These are phyloP conservation scores for Metarhizium anisopliae DNA, from an alignment of 2,329 filamentous ascomycete species.

Conservation along the genomic window DNA sequence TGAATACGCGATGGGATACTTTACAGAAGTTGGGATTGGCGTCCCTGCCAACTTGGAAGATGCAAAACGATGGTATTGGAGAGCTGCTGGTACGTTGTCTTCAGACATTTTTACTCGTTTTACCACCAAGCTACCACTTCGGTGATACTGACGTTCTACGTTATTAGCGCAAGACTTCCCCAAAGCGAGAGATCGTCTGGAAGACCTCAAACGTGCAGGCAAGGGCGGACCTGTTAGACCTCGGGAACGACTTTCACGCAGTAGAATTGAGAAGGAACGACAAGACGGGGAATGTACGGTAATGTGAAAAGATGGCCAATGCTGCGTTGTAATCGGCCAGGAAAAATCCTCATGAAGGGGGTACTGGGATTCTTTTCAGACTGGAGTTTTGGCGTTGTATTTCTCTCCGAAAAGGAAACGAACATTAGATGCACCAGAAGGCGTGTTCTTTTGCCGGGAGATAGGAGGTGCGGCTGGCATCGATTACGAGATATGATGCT, in stretches of 20 bases:
- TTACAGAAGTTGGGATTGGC: constrained; percentile 91
- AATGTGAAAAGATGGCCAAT: constrained; percentile 48
- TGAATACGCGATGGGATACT: constrained; percentile 96
- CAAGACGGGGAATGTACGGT: constrained; percentile 82
- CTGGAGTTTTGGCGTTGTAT: background rate
- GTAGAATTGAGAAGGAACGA: constrained; percentile 72
- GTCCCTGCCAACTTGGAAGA: constrained; percentile 81
- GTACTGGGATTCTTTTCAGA: background rate
- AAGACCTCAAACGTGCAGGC: constrained; percentile 79
- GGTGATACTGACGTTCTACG: constrained; percentile 16
- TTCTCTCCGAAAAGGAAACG: background rate
- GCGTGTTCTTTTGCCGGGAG: background rate
- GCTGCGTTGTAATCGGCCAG: background rate
- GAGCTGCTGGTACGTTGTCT: constrained; percentile 72
- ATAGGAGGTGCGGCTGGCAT: background rate
- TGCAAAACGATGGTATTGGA: constrained; percentile 96
- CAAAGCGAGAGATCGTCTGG: constrained; percentile 84
- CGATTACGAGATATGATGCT: background rate
- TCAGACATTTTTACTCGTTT: background rate
- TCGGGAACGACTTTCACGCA: constrained; percentile 71
- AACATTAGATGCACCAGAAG: background rate
- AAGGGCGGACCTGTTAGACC: constrained; percentile 58
- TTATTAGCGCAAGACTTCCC: constrained; percentile 79
- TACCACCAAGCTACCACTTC: background rate
- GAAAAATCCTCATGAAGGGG: background rate